Evolutionary conservation across 345 rosid genomes (phyloP).

Genomic region (Syzygium jambos): DNA sequence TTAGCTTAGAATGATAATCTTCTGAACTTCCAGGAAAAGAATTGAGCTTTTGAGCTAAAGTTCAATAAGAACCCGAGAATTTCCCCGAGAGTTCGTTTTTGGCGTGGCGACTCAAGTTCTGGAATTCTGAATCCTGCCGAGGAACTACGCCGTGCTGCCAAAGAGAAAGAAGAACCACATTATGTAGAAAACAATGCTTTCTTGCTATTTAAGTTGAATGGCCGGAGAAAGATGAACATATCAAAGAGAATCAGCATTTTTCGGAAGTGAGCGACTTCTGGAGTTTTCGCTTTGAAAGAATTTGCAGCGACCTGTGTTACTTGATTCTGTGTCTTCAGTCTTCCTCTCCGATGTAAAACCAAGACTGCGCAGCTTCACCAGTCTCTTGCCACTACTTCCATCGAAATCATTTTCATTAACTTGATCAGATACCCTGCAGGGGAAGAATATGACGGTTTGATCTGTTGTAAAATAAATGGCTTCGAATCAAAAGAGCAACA

Average conservation of each 20-base stretch:
- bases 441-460: not conserved
- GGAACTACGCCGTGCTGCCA: not conserved
- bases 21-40: no score
- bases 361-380: slow-evolving; percentile 55
- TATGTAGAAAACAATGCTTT: not conserved
- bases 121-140: no score
- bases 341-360: slow-evolving; percentile 65
- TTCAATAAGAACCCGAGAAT: not conserved
- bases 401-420: slow-evolving; percentile 40
- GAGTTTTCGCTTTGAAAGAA: slow-evolving; percentile 75
- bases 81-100: not conserved
- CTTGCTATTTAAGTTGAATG: not conserved
- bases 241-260: not conserved
- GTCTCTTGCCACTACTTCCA: slow-evolving; percentile 43
- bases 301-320: slow-evolving; percentile 84
- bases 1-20: not conserved
- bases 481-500: no score
- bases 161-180: not conserved
- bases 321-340: slow-evolving; percentile 66
- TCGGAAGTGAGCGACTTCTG: slow-evolving; percentile 61
- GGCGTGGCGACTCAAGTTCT: not conserved
- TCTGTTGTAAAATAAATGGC: no score
- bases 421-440: slow-evolving; percentile 60
- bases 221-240: not conserved
- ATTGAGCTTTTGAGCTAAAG: no score